Evolutionary conservation across 805 yeast species (phyloP).

Genomic region (Cyberlindnera bimundalis): DNA sequence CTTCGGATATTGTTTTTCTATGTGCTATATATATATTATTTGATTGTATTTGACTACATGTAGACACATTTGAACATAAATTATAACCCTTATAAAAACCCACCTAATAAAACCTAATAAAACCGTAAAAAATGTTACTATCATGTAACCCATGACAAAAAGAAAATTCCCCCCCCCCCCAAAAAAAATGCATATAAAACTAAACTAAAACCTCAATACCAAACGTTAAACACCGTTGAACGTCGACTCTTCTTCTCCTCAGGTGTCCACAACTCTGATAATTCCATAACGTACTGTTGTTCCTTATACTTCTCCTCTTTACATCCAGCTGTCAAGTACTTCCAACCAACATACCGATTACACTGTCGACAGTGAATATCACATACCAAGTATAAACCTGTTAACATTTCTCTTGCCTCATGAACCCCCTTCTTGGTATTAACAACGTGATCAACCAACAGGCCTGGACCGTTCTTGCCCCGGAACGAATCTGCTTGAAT

Average conservation of each 20-base stretch:
- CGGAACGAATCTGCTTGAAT: constrained; percentile 37
- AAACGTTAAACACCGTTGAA: constrained; percentile 5
- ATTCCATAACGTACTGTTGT: constrained; percentile 49
- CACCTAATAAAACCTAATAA: no score
- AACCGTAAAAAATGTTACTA: no score
- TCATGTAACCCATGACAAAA: no score
- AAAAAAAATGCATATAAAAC: neutral
- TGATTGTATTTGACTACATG: no score
- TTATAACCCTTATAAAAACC: no score
- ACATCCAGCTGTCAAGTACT: constrained; percentile 47
- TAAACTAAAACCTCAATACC: constrained; percentile 3
- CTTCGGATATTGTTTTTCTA: no score
- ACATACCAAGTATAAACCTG: constrained; percentile 56
- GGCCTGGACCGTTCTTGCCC: constrained; percentile 59
- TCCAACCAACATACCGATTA: constrained; percentile 57
- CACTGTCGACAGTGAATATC: constrained; percentile 58
- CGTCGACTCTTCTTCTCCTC: constrained; percentile 4
- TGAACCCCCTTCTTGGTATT: constrained; percentile 38
- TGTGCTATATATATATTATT: no score
- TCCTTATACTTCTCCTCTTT: constrained; percentile 53
- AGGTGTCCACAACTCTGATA: constrained; percentile 1
- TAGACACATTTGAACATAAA: no score
- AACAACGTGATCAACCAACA: constrained; percentile 45
- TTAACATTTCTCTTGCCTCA: constrained; percentile 49
- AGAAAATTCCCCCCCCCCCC: neutral